phyloP scores from a whole-genome alignment of 306 rosid species.

The Gastrolobium villosum region DNA sequence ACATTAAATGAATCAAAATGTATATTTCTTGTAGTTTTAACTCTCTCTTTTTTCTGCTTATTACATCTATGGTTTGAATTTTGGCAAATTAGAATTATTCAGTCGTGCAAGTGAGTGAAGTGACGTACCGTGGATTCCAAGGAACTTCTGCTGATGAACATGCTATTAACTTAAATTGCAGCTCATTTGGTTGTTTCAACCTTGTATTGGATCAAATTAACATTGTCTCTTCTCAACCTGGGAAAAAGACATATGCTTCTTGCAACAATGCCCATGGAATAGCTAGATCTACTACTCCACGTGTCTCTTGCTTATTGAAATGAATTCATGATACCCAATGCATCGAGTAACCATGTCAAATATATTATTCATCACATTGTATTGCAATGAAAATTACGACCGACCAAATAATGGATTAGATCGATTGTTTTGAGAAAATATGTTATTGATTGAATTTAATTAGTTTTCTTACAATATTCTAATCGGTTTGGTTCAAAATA shows the following conservation, averaged over 20 bases:
- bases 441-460: too few relatives aligned
- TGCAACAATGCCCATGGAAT: conserved; percentile 45
- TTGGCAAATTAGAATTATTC: neutral
- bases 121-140: conserved; percentile 35
- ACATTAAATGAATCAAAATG: too few relatives aligned
- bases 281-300: neutral
- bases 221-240: conserved; percentile 2
- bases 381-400: too few relatives aligned
- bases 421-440: too few relatives aligned
- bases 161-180: conserved; percentile 45
- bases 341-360: neutral
- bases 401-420: too few relatives aligned
- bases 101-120: conserved; percentile 42
- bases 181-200: conserved; percentile 26
- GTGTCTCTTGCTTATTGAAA: conserved; percentile 9
- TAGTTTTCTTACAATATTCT: too few relatives aligned
- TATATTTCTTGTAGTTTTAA: neutral
- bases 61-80: neutral
- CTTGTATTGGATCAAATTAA: conserved; percentile 32
- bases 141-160: conserved; percentile 43
- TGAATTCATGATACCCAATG: neutral
- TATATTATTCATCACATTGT: too few relatives aligned
- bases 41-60: too few relatives aligned
- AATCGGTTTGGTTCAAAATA: too few relatives aligned
- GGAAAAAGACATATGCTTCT: neutral